These are phyloP conservation scores for Trichosanthes cucumerina DNA, from an alignment of 306 rosid genomes.

Conservation along the genomic window DNA sequence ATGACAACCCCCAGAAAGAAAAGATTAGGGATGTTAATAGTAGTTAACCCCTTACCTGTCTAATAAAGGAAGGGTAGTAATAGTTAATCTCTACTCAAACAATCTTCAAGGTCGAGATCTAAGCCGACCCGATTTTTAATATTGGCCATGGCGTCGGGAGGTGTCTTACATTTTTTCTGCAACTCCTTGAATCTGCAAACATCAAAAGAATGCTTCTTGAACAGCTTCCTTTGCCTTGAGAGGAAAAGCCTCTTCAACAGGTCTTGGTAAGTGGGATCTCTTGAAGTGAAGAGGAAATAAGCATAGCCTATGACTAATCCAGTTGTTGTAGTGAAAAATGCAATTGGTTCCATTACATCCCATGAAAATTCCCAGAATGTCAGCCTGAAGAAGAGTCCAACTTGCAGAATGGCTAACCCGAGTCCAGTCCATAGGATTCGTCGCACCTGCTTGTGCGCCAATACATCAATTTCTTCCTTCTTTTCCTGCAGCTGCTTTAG, in stretches of 20 bases:
- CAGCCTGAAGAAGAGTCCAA: slow-evolving; percentile 70
- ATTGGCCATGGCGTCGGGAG: slow-evolving; percentile 38
- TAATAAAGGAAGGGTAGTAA: neutral
- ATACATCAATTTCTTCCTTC: slow-evolving; percentile 62
- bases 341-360: slow-evolving; percentile 95
- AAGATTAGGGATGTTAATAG: slow-evolving; percentile 3
- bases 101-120: slow-evolving; percentile 59
- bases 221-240: slow-evolving; percentile 70
- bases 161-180: slow-evolving; percentile 35
- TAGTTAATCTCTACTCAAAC: slow-evolving; percentile 11
- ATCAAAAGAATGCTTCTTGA: slow-evolving; percentile 54
- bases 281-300: slow-evolving; percentile 79
- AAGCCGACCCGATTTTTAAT: slow-evolving; percentile 49
- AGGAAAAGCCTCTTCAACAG: slow-evolving; percentile 75
- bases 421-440: slow-evolving; percentile 71
- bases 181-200: slow-evolving; percentile 47
- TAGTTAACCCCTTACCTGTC: neutral
- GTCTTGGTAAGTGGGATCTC: slow-evolving; percentile 92
- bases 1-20: neutral
- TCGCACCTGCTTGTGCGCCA: slow-evolving; percentile 69
- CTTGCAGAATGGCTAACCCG: slow-evolving; percentile 29
- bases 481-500: slow-evolving; percentile 36
- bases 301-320: slow-evolving; percentile 83
- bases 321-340: slow-evolving; percentile 59
- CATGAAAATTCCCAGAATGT: slow-evolving; percentile 99